Percentiles rank a stretch among this genome's conserved stretches.
Conservation (phyloP, 345 rosid species). For the Rubroshorea leprosula region DNA sequence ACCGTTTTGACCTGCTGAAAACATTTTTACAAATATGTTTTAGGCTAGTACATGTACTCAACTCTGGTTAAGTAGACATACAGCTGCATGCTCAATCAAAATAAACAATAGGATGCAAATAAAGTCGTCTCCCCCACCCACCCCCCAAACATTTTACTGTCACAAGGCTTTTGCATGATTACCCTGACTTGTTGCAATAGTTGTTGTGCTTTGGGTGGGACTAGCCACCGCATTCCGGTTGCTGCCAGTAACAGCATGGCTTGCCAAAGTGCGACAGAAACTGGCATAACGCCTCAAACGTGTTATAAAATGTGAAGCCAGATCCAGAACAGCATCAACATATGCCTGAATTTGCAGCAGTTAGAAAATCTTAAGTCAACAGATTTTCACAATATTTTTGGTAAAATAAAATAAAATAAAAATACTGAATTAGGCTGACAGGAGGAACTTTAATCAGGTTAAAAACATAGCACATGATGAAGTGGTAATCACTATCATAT, state of each 20-base stretch:
- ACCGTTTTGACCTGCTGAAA: slow-evolving; percentile 73
- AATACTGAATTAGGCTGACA: no score
- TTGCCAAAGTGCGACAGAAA: slow-evolving; percentile 97
- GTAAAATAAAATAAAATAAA: background rate
- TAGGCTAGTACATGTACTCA: background rate
- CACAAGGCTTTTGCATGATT: slow-evolving; percentile 29
- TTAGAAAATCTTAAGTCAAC: background rate
- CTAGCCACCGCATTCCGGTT: slow-evolving; percentile 76
- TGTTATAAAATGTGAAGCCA: slow-evolving; percentile 97
- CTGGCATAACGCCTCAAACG: slow-evolving; percentile 97
- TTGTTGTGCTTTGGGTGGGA: slow-evolving; percentile 79
- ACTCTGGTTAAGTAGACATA: no score
- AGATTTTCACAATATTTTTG: background rate
- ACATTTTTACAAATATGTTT: slow-evolving; percentile 9
- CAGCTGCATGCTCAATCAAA: background rate
- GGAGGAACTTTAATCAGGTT: no score
- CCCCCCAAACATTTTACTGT: background rate
- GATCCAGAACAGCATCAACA: slow-evolving; percentile 97
- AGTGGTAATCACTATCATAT: no score
- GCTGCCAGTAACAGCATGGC: slow-evolving; percentile 89
- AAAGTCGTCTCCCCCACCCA: background rate
- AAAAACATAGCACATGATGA: no score
- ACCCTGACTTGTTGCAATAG: slow-evolving; percentile 82
- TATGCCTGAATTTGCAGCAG: slow-evolving; percentile 60
- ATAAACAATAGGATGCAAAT: no score